Base-by-base conservation (phyloP, 495 filamentous ascomycete genomes). In the Aspergillus bridgeri region DNA sequence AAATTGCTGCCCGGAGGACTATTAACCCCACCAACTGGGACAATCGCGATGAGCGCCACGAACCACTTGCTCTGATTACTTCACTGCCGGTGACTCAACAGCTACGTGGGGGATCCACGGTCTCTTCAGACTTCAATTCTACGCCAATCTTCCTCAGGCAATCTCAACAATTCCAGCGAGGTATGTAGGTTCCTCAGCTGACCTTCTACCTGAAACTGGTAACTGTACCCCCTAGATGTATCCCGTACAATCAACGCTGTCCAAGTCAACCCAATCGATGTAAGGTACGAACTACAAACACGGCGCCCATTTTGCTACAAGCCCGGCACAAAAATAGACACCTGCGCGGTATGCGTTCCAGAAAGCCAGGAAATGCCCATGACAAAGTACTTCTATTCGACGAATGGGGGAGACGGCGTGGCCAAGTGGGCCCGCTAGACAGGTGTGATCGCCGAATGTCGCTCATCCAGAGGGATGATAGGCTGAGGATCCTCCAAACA, bases 401-500 rank as follows among this genome's bases (percentile, higher is more conserved):
- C 50, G 23, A 52, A 52, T 52, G 17, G 33, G 11, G 33, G 33
- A 4, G 9, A 42, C 50, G 50, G 42, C 50, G 33, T 52, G 29
- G 50, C 33, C 43, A 20, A 19, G 33, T 42, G 27, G 50, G 24
- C 13, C n/a, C 20, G 29, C 27, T 42, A 19, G 18, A 38, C 17
- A 38, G 17, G 33, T 38, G 33, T 38, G 50, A 52, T 52, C 50
- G 29, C 33, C 50, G 50, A 6, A 7, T 22, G 29, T 52, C 50
- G 29, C 50, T 52, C 29, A 42, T 33, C 17, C 50, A 17, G 50
- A 17, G 9, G 33, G 24, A 52, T 52, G 50, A 52, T 52, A 52
- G 50, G 50, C 13, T 52, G 8, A 52, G 50, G 50, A 24, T 52
- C 33, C 27, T 52, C 50, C 42, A 27, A 22, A 8, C 50, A 22